Conservation (phyloP, 2,329 filamentous ascomycete genomes). For the Colletotrichum tofieldiae region DNA sequence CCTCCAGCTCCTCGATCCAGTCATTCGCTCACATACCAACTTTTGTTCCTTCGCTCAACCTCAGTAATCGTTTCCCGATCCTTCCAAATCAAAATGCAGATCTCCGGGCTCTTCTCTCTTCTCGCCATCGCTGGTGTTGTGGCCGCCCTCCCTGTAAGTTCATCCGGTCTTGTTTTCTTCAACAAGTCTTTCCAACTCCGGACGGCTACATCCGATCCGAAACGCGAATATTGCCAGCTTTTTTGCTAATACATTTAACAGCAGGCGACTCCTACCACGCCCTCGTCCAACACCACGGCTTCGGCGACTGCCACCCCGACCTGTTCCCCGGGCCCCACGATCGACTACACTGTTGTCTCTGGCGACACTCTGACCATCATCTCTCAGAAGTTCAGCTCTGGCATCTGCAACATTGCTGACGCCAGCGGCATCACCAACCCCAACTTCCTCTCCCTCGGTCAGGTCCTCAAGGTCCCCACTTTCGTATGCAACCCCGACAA, state of each 20-base stretch:
- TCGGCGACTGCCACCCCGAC: constrained; percentile 12
- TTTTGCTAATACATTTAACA: constrained; percentile 10
- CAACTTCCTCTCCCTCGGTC: constrained; percentile 8
- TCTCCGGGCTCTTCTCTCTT: constrained; percentile 28
- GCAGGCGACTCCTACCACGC: constrained; percentile 15
- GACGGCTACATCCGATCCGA: not conserved
- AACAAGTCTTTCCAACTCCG: too few species aligned
- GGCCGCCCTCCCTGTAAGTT: constrained; percentile 29
- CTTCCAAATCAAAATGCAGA: constrained; percentile 30
- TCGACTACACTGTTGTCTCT: constrained; percentile 30
- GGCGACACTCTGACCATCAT: constrained; percentile 35
- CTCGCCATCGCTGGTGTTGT: constrained; percentile 27
- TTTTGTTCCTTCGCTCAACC: not conserved
- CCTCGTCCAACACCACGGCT: not conserved
- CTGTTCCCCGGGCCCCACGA: constrained; percentile 20
- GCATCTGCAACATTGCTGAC: constrained; percentile 37
- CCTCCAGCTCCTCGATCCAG: constrained; percentile 26
- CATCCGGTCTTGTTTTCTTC: not conserved
- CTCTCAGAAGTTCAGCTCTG: constrained; percentile 20
- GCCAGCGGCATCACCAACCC: constrained; percentile 25
- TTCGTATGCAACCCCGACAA: constrained; percentile 36
- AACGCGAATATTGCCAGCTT: too few species aligned
- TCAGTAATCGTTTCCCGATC: not conserved
- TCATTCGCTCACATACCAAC: constrained; percentile 5
- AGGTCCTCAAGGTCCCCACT: constrained; percentile 27